These are phyloP conservation scores for Xanthoceras sorbifolium DNA, from an alignment of 345 rosid genomes.

Conservation along the genomic window DNA sequence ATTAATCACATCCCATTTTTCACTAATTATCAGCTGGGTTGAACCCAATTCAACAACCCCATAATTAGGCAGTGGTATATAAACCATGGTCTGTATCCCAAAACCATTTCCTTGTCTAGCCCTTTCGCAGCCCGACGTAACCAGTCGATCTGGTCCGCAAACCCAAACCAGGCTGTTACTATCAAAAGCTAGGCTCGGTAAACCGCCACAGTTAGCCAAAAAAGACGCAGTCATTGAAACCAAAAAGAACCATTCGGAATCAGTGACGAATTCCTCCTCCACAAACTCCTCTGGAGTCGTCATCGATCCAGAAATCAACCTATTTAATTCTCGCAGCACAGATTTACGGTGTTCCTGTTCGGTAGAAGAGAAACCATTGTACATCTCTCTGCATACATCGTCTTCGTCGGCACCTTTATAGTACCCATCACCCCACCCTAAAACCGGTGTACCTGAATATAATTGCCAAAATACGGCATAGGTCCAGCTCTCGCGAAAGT, in stretches of 20 bases:
- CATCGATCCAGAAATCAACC: constrained; percentile 69
- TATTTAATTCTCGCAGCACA: constrained; percentile 79
- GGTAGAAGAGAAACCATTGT: constrained; percentile 39
- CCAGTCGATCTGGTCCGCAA: constrained; percentile 61
- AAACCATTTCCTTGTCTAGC: constrained; percentile 68
- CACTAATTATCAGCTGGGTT: constrained; percentile 60
- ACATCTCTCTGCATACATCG: too few species aligned
- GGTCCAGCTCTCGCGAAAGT: constrained; percentile 71
- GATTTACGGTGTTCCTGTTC: constrained; percentile 85
- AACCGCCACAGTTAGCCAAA: constrained; percentile 49
- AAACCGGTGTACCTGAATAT: constrained; percentile 52
- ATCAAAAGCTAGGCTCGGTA: constrained; percentile 73
- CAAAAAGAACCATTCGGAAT: constrained; percentile 94
- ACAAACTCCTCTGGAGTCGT: constrained; percentile 54
- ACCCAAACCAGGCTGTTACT: constrained; percentile 62
- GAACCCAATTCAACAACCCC: constrained; percentile 95
- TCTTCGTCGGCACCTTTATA: constrained; percentile 68
- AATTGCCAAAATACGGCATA: constrained; percentile 96
- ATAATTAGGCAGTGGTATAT: constrained; percentile 62
- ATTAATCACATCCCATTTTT: constrained; percentile 69
- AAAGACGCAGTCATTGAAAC: constrained; percentile 89
- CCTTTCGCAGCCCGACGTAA: constrained; percentile 62
- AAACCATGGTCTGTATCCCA: constrained; percentile 78
- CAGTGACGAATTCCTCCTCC: constrained; percentile 91
- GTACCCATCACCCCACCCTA: constrained; percentile 94